Conservation (phyloP, 2,329 filamentous ascomycete species). For the Alternaria postmessia region DNA sequence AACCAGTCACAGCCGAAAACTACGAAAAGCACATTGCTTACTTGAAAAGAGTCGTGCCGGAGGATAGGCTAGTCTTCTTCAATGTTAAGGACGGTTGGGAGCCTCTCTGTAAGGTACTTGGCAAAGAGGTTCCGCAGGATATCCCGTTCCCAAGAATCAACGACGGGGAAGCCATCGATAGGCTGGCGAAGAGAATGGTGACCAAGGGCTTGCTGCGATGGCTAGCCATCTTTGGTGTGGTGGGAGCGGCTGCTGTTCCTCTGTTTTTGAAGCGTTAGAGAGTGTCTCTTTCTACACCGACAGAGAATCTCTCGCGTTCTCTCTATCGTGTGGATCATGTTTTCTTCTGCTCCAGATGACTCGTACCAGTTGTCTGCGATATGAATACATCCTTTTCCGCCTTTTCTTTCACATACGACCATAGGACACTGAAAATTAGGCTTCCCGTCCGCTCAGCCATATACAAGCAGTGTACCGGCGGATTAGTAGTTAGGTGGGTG, state of each 20-base stretch:
- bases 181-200: constrained; percentile 23
- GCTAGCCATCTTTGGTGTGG: constrained; percentile 35
- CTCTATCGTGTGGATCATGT: not conserved
- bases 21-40: constrained; percentile 23
- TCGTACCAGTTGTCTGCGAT: too few relatives aligned
- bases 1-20: constrained; percentile 9
- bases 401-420: not conserved
- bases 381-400: too few relatives aligned
- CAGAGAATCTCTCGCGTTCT: not conserved
- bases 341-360: not conserved
- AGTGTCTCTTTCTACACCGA: not conserved
- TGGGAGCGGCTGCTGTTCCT: constrained; percentile 5
- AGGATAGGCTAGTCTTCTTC: constrained; percentile 25
- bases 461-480: not conserved
- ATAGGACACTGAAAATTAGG: too few relatives aligned
- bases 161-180: constrained; percentile 33
- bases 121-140: constrained; percentile 21
- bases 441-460: not conserved
- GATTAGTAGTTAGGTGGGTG: too few relatives aligned
- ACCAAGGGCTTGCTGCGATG: constrained; percentile 37
- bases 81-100: constrained; percentile 34
- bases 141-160: constrained; percentile 34
- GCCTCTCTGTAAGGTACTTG: constrained; percentile 29
- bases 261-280: not conserved
- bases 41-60: constrained; percentile 28